Conservation (phyloP, 192 early-diverging fungal species). For the Coemansia sp. region DNA sequence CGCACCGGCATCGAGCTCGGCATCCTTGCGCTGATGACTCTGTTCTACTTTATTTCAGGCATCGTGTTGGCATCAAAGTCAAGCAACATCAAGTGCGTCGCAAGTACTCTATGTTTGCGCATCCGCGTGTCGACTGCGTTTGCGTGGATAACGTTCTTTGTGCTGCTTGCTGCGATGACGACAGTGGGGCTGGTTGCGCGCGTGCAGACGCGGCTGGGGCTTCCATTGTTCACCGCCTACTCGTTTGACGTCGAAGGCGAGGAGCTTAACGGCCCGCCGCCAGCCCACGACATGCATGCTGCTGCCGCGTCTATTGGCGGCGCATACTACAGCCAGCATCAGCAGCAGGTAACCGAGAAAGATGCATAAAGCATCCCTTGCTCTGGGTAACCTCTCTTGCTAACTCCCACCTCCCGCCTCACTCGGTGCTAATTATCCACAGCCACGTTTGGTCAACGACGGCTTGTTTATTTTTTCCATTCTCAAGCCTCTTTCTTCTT, state of each 20-base stretch:
- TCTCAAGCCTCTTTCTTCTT: too few species aligned
- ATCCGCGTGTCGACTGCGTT: constrained; percentile 25
- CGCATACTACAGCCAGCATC: constrained; percentile 6
- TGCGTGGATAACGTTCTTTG: constrained; percentile 29
- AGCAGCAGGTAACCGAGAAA: neutral
- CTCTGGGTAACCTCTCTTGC: too few species aligned
- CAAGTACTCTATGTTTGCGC: constrained; percentile 16
- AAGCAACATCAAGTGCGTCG: constrained; percentile 13
- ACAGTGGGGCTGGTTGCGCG: constrained; percentile 30
- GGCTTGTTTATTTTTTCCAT: too few species aligned
- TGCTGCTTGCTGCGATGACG: constrained; percentile 6
- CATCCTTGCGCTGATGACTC: constrained; percentile 16
- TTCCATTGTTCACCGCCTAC: constrained; percentile 29
- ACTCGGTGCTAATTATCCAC: too few species aligned
- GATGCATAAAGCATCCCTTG: too few species aligned
- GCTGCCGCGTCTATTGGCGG: constrained; percentile 17
- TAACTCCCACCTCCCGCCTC: too few species aligned
- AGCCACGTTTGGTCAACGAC: too few species aligned
- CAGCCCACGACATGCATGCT: constrained; percentile 25
- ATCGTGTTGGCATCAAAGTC: constrained; percentile 31
- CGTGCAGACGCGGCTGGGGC: constrained; percentile 22
- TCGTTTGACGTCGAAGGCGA: constrained; percentile 43
- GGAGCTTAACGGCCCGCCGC: constrained; percentile 15
- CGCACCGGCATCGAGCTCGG: constrained; percentile 33
- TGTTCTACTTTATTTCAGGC: constrained; percentile 28